Evolutionary conservation across 1,139 yeast genomes (phyloP).

Genomic region (Candida gigantensis): DNA sequence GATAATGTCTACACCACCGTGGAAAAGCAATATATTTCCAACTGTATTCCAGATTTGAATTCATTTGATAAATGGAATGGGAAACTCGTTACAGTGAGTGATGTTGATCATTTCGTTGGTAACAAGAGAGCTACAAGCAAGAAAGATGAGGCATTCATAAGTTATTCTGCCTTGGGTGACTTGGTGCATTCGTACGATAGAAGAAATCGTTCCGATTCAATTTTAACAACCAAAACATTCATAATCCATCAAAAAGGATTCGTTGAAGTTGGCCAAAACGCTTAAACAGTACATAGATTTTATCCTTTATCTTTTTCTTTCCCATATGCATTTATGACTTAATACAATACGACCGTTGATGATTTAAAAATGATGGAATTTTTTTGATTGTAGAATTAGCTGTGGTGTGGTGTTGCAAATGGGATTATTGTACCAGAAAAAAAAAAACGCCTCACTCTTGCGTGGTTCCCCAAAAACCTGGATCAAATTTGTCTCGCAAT

Average conservation of each 20-base stretch:
- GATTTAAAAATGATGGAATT: too few species aligned
- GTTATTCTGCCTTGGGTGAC: constrained; percentile 13
- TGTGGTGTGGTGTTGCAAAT: too few species aligned
- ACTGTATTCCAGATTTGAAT: constrained; percentile 42
- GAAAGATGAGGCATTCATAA: constrained; percentile 14
- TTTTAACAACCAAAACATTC: constrained; percentile 20
- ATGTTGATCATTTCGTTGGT: constrained; percentile 24
- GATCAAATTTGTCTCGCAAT: too few species aligned
- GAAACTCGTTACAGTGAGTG: constrained; percentile 31
- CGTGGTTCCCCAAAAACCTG: too few species aligned
- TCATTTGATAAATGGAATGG: constrained; percentile 46
- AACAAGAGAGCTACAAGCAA: constrained; percentile 14
- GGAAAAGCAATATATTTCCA: constrained; percentile 40
- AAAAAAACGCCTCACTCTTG: too few species aligned
- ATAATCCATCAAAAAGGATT: constrained; percentile 37
- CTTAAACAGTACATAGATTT: background rate
- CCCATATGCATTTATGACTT: too few species aligned
- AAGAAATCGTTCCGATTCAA: constrained; percentile 5
- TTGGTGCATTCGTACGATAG: constrained; percentile 19
- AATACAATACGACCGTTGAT: too few species aligned
- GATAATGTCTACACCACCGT: constrained; percentile 28
- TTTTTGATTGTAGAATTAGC: too few species aligned
- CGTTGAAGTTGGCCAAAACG: constrained; percentile 21
- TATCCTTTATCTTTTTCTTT: too few species aligned
- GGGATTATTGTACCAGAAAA: too few species aligned